These are phyloP conservation scores for Mycena citricolor DNA, from an alignment of 1,284 basidiomycete genomes.

Conservation along the genomic window DNA sequence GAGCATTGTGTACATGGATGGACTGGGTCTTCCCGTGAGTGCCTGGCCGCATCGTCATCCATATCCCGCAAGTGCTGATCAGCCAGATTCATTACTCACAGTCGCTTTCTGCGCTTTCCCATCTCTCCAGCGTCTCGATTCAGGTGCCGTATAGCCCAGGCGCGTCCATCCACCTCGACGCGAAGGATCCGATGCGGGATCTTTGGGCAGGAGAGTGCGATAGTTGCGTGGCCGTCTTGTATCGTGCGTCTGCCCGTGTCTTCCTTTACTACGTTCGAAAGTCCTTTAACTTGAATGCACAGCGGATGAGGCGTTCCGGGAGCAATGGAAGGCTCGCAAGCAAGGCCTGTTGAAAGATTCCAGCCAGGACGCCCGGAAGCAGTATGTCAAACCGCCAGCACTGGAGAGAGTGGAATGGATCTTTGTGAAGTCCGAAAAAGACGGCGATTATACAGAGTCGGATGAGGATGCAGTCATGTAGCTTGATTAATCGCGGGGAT, in stretches of 20 bases:
- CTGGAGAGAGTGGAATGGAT: conserved; percentile 17
- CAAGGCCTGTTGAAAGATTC: not conserved
- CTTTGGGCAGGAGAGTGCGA: conserved; percentile 27
- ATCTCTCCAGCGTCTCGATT: conserved; percentile 25
- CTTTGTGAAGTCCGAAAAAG: too few relatives aligned
- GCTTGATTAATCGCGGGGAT: too few relatives aligned
- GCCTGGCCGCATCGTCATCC: too few relatives aligned
- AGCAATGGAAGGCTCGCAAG: conserved; percentile 14
- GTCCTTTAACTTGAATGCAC: not conserved
- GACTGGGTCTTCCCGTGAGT: conserved; percentile 28
- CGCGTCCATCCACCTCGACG: conserved; percentile 5
- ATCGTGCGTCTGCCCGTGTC: conserved; percentile 11
- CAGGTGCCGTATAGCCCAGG: conserved; percentile 18
- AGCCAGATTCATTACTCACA: conserved; percentile 25
- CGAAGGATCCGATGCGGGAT: conserved; percentile 11
- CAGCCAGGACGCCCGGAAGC: not conserved
- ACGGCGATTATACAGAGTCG: too few relatives aligned
- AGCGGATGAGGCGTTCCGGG: conserved; percentile 14
- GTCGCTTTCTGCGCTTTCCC: conserved; percentile 16
- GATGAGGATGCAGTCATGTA: too few relatives aligned
- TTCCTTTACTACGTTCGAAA: not conserved
- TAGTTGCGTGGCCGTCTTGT: conserved; percentile 22
- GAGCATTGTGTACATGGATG: conserved; percentile 24
- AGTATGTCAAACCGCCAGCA: conserved; percentile 19
- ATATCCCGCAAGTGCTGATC: not conserved